Percentiles rank a stretch among this genome's conserved stretches.
phyloP scores from a whole-genome alignment of 2,329 filamentous ascomycete genomes.

The Xylaria sp. region DNA sequence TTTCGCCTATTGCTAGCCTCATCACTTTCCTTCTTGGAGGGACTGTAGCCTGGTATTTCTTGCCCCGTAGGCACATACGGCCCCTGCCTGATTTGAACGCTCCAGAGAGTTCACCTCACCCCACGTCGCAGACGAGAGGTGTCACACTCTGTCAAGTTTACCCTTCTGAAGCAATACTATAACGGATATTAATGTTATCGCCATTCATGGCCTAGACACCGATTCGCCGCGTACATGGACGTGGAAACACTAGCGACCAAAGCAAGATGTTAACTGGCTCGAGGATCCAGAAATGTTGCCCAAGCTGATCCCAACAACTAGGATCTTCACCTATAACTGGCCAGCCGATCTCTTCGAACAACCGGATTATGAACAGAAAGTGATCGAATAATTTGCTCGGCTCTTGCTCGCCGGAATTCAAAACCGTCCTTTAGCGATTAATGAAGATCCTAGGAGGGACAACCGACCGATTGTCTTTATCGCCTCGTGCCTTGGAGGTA shows the following conservation, averaged over 20 bases:
- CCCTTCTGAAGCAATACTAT: background rate
- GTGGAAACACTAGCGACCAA: background rate
- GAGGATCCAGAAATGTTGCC: constrained; percentile 1
- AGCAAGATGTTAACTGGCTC: constrained; percentile 9
- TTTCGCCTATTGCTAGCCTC: no score
- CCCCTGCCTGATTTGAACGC: no score
- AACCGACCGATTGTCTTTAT: constrained; percentile 8
- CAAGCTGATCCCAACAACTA: background rate
- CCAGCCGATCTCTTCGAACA: background rate
- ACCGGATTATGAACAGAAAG: background rate
- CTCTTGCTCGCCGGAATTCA: background rate
- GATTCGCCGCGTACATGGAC: constrained; percentile 6
- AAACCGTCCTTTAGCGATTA: no score
- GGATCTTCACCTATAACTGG: constrained; percentile 12
- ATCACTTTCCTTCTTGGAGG: no score
- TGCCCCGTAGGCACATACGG: no score
- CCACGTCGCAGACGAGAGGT: no score
- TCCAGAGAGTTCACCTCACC: no score
- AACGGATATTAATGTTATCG: constrained; percentile 8
- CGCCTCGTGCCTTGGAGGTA: constrained; percentile 3
- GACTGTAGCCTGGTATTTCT: no score
- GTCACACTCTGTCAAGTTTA: no score
- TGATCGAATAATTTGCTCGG: background rate
- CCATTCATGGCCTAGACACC: constrained; percentile 13
- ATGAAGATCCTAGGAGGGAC: background rate